Base-by-base conservation (phyloP, 2,329 filamentous ascomycete species). In the Cryphonectria radicalis region DNA sequence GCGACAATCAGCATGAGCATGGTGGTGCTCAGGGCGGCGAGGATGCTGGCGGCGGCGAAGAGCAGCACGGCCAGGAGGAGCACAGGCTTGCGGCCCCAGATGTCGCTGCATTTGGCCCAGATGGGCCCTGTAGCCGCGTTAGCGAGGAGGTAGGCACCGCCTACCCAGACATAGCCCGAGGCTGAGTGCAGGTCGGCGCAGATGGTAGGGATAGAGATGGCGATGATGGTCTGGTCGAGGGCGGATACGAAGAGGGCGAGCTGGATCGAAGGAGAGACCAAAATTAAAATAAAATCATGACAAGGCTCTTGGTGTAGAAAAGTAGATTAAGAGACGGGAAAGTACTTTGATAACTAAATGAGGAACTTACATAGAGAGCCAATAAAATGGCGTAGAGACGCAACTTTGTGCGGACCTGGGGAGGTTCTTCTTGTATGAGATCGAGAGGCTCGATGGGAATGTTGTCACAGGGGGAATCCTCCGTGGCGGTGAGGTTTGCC, bases 161-260 rank as follows among this genome's bases (percentile, higher is more conserved):
- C 90, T 67, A 92, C 88, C 90, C 90, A 92, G 22, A 87, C 86
- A 77, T 91, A 92, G 13, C 88, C 88, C 8, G 85, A 81, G 3
- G 75, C 73, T 7, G 87, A 89, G 59, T 85, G 78, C 6, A 91
- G 80, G 32, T 87, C 80, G 3, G 77, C 76, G 14, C 82, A 80
- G 65, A 88, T 87, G 0, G 83, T 84, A 0, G 86, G 85, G 35
- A 87, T 82, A 3, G 85, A 82, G 1, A 84, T 86, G 13, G 86
- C 79, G 62, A 87, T 78, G 73, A 86, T 85, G 3, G 84, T 86
- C 32, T 73, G 69, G 55, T 77, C 81, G 77, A 76, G 73, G n/a
- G 76, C 76, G 25, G 75, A 60, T 1, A 76, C 53, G 53, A 76
- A 76, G n/a, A 76, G 71, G 35, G 64, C 46, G 7, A 66, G 63